These are phyloP conservation scores for Euptelea pleiosperma DNA, from an alignment of 164 flowering plant genomes.

Conservation along the genomic window DNA sequence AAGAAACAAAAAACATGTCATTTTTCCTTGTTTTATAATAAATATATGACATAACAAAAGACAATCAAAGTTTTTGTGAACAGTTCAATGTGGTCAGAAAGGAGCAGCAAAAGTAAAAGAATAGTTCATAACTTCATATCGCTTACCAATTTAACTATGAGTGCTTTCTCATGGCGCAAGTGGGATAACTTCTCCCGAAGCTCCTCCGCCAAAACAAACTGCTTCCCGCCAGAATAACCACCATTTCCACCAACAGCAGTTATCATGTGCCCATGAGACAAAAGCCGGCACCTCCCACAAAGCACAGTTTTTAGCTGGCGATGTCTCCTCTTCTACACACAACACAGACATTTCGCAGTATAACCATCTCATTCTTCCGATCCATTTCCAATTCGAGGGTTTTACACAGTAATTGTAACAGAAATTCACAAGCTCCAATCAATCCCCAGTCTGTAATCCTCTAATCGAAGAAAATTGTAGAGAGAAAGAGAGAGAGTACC, in stretches of 20 bases:
- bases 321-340: conserved; percentile 88
- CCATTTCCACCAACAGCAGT: conserved; percentile 99
- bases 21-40: too few species aligned
- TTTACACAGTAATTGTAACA: too few species aligned
- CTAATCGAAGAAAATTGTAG: neutral
- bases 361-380: neutral
- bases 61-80: too few species aligned
- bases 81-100: too few species aligned
- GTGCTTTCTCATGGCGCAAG: conserved; percentile 71
- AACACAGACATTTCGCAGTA: conserved; percentile 4
- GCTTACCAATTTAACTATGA: conserved; percentile 83
- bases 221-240: conserved; percentile 94
- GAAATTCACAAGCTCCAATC: neutral
- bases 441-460: too few species aligned
- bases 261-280: conserved; percentile 96
- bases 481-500: conserved; percentile 36
- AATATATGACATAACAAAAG: too few species aligned
- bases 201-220: conserved; percentile 83
- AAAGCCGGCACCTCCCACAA: conserved; percentile 81
- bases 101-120: too few species aligned
- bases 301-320: conserved; percentile 78
- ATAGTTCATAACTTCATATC: neutral
- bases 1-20: too few species aligned
- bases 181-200: conserved; percentile 83
- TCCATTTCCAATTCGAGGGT: too few species aligned